Percentiles rank a stretch among this genome's conserved stretches.
phyloP scores from a whole-genome alignment of 306 rosid species.

The Citrullus mucosospermus region DNA sequence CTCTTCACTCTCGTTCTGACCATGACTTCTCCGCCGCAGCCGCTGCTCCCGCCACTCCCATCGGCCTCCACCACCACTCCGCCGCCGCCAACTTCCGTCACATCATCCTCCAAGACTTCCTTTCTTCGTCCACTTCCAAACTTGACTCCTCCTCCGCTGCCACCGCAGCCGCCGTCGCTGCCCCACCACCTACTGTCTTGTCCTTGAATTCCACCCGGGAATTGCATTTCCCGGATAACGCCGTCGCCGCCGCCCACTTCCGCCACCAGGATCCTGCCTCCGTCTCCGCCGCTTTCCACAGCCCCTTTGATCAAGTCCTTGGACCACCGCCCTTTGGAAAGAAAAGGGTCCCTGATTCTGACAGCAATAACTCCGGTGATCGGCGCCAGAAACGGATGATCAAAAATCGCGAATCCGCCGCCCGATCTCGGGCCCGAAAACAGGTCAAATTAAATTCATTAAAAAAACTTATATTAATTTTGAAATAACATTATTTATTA shows the following conservation, averaged over 20 bases:
- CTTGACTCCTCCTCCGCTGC: background rate
- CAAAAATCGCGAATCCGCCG: constrained; percentile 89
- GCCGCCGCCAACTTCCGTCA: constrained; percentile 1
- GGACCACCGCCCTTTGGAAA: constrained; percentile 22
- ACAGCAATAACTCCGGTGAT: constrained; percentile 9
- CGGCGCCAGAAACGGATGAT: constrained; percentile 69
- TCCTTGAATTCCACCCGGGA: background rate
- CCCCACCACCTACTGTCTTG: background rate
- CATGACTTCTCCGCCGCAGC: background rate
- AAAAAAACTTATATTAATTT: too few relatives aligned
- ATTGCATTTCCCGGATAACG: background rate
- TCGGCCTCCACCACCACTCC: background rate
- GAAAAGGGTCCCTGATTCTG: constrained; percentile 19
- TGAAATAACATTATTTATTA: too few relatives aligned
- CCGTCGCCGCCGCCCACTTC: background rate
- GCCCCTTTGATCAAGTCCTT: background rate
- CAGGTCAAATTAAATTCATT: constrained; percentile 31
- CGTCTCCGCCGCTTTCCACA: background rate
- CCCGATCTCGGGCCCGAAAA: constrained; percentile 83
- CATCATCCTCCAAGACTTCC: constrained; percentile 6
- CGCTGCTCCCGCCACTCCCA: background rate
- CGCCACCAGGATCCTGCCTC: background rate
- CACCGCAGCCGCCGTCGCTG: background rate
- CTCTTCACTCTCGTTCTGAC: background rate
- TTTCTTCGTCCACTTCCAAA: background rate